phyloP scores from a whole-genome alignment of 148 eudicot species.

The Spergularia marina region DNA sequence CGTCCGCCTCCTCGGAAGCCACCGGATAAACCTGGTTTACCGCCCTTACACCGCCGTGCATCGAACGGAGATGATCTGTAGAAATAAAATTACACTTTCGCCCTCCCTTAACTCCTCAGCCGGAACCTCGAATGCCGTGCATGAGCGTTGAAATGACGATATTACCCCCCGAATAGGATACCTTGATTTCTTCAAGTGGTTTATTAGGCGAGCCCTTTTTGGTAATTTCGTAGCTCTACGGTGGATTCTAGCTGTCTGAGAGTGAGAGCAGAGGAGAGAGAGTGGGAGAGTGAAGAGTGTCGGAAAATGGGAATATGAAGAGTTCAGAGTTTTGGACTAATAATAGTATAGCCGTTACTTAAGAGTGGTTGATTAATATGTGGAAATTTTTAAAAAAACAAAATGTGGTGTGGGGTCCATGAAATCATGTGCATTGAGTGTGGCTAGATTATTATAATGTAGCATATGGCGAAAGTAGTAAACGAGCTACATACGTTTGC shows the following conservation, averaged over 20 bases:
- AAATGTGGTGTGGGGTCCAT: background rate
- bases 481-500: too few species aligned
- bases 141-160: constrained; percentile 2
- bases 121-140: background rate
- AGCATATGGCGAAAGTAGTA: too few species aligned
- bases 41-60: constrained; percentile 28
- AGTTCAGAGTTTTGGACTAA: background rate
- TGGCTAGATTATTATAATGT: background rate
- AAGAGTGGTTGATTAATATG: background rate
- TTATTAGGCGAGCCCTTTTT: background rate
- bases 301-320: background rate
- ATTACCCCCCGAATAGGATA: background rate
- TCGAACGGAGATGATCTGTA: background rate
- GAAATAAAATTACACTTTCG: background rate
- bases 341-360: constrained; percentile 18
- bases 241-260: constrained; percentile 8
- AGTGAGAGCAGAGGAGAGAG: background rate
- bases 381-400: background rate
- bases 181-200: background rate
- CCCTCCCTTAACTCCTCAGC: background rate
- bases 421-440: constrained; percentile 3
- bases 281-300: background rate
- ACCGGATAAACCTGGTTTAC: constrained; percentile 47
- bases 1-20: constrained; percentile 35
- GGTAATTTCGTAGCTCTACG: background rate